Evolutionary conservation across 2,329 filamentous ascomycete genomes (phyloP), one percentile per base, ranked within the genome.

Genomic region (Ilyonectria mors-panacis): DNA sequence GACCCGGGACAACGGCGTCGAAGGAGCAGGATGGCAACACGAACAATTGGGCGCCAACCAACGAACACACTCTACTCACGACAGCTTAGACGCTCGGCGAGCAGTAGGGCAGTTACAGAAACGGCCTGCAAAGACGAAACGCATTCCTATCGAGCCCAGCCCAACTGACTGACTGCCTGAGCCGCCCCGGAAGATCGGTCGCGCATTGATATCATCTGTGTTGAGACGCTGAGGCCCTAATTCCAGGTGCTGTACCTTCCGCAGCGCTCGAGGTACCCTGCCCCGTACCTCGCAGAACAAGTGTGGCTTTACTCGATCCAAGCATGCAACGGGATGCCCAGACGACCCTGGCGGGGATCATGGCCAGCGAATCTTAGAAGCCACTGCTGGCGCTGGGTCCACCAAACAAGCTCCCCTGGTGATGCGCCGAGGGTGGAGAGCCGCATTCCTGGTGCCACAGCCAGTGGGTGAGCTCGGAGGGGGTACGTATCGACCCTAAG

Each of bases 381-480:
- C 21, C 2, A 13, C 44, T n/a, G 5, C 19, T n/a, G 26, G 54
- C 23, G 42, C 56, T n/a, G 37, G 72, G 65, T 37, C 74, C 74
- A 76, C 64, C 65, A 67, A 76, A 76, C 74, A 76, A 76, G 74
- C 74, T 76, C 61, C 56, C 67, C 53, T 59, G 69, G 56, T 67
- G 66, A 37, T 69, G 65, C 64, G 65, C 63, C 26, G 62, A 39
- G 19, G 63, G 60, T 69, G 66, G 42, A 62, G 64, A 70, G 67
- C 59, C 42, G 57, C 67, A 63, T 53, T 30, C 15, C 30, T 9
- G 39, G 19, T 45, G 54, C 61, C 61, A 63, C 61, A 63, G 26
- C 19, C 44, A 21, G 44, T 21, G 44, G 19, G 44, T 9, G 44
- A 8, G 44, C 44, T 51, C 17, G 4, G n/a, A 30, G 9, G 48